These are phyloP conservation scores for Pseudevernia furfuracea DNA, from an alignment of 495 filamentous ascomycete species.

Conservation along the genomic window DNA sequence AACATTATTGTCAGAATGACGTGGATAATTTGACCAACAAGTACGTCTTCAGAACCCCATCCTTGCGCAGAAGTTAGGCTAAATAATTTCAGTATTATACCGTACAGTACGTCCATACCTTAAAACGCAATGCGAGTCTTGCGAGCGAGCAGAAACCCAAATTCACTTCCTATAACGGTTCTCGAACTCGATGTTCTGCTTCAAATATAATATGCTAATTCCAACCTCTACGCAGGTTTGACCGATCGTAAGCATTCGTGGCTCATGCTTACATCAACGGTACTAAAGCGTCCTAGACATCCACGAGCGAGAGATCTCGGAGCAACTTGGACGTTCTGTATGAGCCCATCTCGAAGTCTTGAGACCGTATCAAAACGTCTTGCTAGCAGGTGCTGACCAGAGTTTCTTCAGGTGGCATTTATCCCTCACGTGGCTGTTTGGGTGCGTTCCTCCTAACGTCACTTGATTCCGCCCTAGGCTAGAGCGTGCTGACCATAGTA, in stretches of 20 bases:
- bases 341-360: background rate
- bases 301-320: constrained; percentile 84
- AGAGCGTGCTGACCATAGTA: background rate
- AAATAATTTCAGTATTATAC: background rate
- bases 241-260: constrained; percentile 50
- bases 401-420: constrained; percentile 59
- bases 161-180: background rate
- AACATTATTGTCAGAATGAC: constrained; percentile 52
- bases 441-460: background rate
- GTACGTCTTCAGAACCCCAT: constrained; percentile 58
- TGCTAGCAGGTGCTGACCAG: background rate
- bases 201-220: background rate
- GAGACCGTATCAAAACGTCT: background rate
- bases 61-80: constrained; percentile 41
- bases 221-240: constrained; percentile 30
- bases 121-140: background rate
- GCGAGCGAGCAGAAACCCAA: background rate
- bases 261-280: background rate
- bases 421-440: constrained; percentile 92
- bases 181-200: background rate
- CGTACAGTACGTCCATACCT: background rate
- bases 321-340: constrained; percentile 54
- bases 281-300: constrained; percentile 44
- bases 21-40: constrained; percentile 80
- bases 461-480: background rate